These are phyloP conservation scores for Radiomyces spectabilis DNA, from an alignment of 192 early-diverging fungal species.

Conservation along the genomic window DNA sequence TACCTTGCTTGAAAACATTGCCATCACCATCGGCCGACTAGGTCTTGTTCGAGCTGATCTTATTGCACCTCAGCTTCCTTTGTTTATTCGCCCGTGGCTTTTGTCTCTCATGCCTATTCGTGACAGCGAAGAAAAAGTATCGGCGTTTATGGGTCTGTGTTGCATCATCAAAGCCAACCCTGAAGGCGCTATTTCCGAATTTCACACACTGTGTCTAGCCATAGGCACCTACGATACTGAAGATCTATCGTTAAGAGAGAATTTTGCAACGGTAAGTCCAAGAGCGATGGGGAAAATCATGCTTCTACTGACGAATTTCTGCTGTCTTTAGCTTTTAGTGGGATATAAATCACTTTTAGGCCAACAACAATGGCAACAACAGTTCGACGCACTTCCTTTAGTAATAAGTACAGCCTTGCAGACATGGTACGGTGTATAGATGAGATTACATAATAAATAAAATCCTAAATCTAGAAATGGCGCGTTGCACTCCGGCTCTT, in stretches of 20 bases:
- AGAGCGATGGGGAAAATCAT: background rate
- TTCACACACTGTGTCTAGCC: slow-evolving; percentile 76
- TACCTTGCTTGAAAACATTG: slow-evolving; percentile 87
- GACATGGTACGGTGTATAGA: background rate
- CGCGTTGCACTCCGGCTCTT: no score
- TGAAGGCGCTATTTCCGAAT: slow-evolving; percentile 59
- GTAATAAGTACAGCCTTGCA: slow-evolving; percentile 37
- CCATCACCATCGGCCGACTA: slow-evolving; percentile 93
- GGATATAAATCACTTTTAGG: slow-evolving; percentile 63
- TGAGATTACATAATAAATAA: background rate
- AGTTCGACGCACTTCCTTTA: slow-evolving; percentile 30
- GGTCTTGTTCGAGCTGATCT: slow-evolving; percentile 77
- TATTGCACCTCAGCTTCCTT: slow-evolving; percentile 79
- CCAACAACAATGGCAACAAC: slow-evolving; percentile 46
- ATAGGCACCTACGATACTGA: slow-evolving; percentile 70
- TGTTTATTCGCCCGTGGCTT: slow-evolving; percentile 84
- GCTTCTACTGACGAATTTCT: background rate
- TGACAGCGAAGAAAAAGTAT: slow-evolving; percentile 95
- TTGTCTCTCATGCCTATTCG: slow-evolving; percentile 68
- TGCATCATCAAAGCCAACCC: slow-evolving; percentile 89
- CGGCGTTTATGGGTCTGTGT: slow-evolving; percentile 91
- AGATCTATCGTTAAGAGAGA: slow-evolving; percentile 48
- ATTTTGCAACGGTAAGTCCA: slow-evolving; percentile 54
- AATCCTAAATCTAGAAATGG: no score
- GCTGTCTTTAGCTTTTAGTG: slow-evolving; percentile 42